Percentiles rank a stretch among this genome's conserved stretches.
Evolutionary conservation across 805 yeast genomes (phyloP).

Genomic region (Kluyveromyces nonfermentans): DNA sequence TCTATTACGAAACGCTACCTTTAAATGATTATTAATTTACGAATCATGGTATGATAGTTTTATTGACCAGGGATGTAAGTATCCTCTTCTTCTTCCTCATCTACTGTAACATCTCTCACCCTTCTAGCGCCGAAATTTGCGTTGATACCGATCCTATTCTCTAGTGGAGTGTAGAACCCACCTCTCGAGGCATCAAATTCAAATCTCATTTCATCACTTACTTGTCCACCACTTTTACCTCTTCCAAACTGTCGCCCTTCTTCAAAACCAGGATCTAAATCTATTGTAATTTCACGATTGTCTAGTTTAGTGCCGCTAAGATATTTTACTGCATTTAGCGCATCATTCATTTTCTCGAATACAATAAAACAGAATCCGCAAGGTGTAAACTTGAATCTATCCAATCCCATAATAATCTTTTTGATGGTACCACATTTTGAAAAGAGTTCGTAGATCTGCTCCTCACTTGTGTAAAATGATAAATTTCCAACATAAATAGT

Average conservation of each 20-base stretch:
- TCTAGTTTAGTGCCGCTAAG: slow-evolving; percentile 76
- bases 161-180: slow-evolving; percentile 35
- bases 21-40: not conserved
- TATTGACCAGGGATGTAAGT: slow-evolving; percentile 7
- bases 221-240: slow-evolving; percentile 90
- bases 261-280: slow-evolving; percentile 89
- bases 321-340: slow-evolving; percentile 75
- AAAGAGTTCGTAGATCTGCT: slow-evolving; percentile 83
- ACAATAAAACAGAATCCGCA: slow-evolving; percentile 95
- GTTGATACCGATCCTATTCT: slow-evolving; percentile 23
- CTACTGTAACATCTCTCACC: slow-evolving; percentile 18
- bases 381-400: slow-evolving; percentile 82
- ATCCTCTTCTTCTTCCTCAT: slow-evolving; percentile 10
- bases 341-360: slow-evolving; percentile 56
- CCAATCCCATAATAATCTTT: slow-evolving; percentile 88
- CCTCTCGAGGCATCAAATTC: slow-evolving; percentile 42
- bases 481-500: slow-evolving; percentile 90
- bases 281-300: slow-evolving; percentile 73
- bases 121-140: slow-evolving; percentile 28
- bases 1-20: not conserved
- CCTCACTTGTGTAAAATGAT: slow-evolving; percentile 88
- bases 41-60: not conserved
- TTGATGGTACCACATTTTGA: slow-evolving; percentile 71
- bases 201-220: slow-evolving; percentile 53
- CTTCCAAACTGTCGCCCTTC: slow-evolving; percentile 96